Conservation (phyloP, 768 basidiomycete genomes). For the Podaxis sp. region DNA sequence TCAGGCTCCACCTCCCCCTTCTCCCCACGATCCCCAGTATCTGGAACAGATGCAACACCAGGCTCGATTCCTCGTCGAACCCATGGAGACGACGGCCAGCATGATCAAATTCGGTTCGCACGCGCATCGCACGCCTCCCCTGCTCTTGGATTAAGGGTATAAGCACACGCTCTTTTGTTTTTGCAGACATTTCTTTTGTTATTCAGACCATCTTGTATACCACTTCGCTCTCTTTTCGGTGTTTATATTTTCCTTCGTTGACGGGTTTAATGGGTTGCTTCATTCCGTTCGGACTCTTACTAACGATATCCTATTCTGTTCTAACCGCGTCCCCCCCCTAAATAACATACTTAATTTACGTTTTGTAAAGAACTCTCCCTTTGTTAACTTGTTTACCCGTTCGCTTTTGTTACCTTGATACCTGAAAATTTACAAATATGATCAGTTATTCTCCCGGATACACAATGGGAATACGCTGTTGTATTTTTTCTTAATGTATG, state of each 20-base stretch:
- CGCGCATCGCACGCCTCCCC: slow-evolving; percentile 44
- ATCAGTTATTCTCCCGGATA: background rate
- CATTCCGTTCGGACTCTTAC: background rate
- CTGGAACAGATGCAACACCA: slow-evolving; percentile 22
- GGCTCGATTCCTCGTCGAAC: slow-evolving; percentile 20
- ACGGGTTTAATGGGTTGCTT: slow-evolving; percentile 7
- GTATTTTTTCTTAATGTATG: too few species aligned
- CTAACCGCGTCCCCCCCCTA: background rate
- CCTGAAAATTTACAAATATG: slow-evolving; percentile 8
- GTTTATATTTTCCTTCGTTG: slow-evolving; percentile 7
- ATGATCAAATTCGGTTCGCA: slow-evolving; percentile 43
- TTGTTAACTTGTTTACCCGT: background rate
- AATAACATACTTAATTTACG: slow-evolving; percentile 7
- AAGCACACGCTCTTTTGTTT: background rate
- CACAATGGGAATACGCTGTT: too few species aligned
- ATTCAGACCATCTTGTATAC: slow-evolving; percentile 8
- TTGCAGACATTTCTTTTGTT: background rate
- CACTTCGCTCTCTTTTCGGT: background rate
- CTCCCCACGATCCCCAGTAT: slow-evolving; percentile 16
- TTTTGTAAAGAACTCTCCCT: background rate
- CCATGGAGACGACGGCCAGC: slow-evolving; percentile 16
- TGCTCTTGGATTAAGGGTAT: slow-evolving; percentile 51
- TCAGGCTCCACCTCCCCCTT: slow-evolving; percentile 18
- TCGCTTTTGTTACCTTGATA: slow-evolving; percentile 6
- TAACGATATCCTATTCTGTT: slow-evolving; percentile 2